phyloP scores from a whole-genome alignment of 1,284 basidiomycete genomes.

The Bjerkandera adusta region DNA sequence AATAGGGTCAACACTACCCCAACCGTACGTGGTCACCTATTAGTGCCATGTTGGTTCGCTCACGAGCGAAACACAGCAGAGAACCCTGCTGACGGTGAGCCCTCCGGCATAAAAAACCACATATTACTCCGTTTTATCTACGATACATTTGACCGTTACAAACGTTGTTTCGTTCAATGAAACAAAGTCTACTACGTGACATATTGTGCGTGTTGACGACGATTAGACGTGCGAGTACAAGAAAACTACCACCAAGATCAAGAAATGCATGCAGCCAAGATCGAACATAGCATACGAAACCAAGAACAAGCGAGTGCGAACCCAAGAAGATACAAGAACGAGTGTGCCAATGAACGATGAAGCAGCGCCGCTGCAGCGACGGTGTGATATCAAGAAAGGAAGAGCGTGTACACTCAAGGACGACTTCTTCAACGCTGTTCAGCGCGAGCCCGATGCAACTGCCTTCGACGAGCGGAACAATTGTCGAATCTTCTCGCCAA shows the following conservation, averaged over 20 bases:
- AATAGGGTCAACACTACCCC: no score
- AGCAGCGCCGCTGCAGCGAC: background rate
- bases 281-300: background rate
- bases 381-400: conserved; percentile 2
- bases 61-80: no score
- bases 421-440: background rate
- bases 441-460: background rate
- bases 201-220: no score
- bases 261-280: background rate
- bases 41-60: no score
- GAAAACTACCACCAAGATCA: background rate
- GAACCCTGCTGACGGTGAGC: no score
- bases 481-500: conserved; percentile 2
- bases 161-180: no score
- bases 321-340: background rate
- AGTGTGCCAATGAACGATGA: background rate
- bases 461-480: background rate
- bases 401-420: conserved; percentile 4
- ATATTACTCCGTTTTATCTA: no score
- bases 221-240: no score
- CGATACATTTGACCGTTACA: no score
- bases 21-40: no score
- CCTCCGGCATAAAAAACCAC: no score
- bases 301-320: conserved; percentile 1
- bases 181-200: no score